Evolutionary conservation across 345 rosid genomes (phyloP).

Genomic region (Schrenkiella parvula): DNA sequence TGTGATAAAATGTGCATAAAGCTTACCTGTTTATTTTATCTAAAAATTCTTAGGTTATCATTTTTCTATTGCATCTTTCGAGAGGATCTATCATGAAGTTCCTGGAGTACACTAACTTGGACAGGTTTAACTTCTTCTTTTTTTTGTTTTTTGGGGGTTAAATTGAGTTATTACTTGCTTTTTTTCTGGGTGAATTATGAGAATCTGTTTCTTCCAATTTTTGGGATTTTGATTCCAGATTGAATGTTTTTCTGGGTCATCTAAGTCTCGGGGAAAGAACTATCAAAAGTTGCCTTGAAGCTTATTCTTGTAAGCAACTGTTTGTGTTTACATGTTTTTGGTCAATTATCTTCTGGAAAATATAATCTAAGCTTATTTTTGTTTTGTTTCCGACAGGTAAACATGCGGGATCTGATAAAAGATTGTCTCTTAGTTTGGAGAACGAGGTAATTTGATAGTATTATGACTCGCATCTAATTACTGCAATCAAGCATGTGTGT

Average conservation of each 20-base stretch:
- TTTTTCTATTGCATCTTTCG: neutral
- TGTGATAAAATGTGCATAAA: conserved; percentile 1
- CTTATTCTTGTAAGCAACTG: conserved; percentile 73
- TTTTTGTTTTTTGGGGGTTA: neutral
- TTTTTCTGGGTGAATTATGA: neutral
- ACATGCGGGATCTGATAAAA: conserved; percentile 86
- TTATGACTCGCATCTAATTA: neutral
- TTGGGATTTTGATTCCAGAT: conserved; percentile 34
- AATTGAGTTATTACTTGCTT: neutral
- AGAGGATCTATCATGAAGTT: conserved; percentile 56
- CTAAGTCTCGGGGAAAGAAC: conserved; percentile 77
- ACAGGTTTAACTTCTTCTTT: neutral
- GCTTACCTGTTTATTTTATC: neutral
- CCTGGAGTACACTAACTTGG: conserved; percentile 79
- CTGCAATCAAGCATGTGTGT: neutral
- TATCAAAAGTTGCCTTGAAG: conserved; percentile 78
- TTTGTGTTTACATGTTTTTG: neutral
- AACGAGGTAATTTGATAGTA: conserved; percentile 53
- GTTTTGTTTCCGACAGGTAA: conserved; percentile 51
- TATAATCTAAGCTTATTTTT: neutral
- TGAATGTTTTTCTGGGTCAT: conserved; percentile 62
- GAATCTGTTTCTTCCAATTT: neutral
- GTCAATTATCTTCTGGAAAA: neutral
- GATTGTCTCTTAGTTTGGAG: conserved; percentile 84
- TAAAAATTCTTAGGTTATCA: neutral